Evolutionary conservation across 257 asterid species (phyloP), one percentile per base, ranked within the genome.

Genomic region (Osmanthus fragrans): DNA sequence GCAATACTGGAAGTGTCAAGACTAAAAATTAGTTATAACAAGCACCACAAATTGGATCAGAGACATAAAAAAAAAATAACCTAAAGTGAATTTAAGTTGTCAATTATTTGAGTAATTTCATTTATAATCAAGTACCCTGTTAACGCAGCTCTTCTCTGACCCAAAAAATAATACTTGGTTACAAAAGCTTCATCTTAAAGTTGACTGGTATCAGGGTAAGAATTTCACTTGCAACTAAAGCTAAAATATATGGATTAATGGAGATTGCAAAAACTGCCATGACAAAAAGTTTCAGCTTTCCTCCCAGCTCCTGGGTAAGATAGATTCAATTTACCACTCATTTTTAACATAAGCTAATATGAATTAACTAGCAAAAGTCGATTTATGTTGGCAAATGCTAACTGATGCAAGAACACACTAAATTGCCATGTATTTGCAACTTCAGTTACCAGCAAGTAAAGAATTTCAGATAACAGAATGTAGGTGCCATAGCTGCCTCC

Each of bases 31-130:
- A 68, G 72, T 60, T 4, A 56, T 47, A 63, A 11, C 16, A 72
- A 34, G 73, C 32, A 39, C 33, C 37, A 32, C 58, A 47, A 72
- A 42, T 69, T 39, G 74, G 75, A 39, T 71, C 27, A 70, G 72
- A 64, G 72, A 80, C 30, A 78, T 18, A 73, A 72, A 73, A 72
- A 42, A 39, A 72, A 74, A 56, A 40, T 39, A 71, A 67, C 68
- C 11, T 10, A 75, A 54, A 12, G 18, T 3, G 19, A 39, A 10
- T 39, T 5, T 45, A 45, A 45, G 51, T 45, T 45, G 51, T 12
- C 18, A 45, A 12, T 45, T 12, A 9, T 45, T 45, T 45, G 51
- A 45, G 1, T 42, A 42, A 42, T 42, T 42, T 12, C 18, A 12
- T 42, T 12, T 42, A 42, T 42, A 12, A 4, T 42, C 16, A 42